Evolutionary conservation across 768 basidiomycete genomes (phyloP), one percentile per base, ranked within the genome.

Genomic region (Grammothele lineata): DNA sequence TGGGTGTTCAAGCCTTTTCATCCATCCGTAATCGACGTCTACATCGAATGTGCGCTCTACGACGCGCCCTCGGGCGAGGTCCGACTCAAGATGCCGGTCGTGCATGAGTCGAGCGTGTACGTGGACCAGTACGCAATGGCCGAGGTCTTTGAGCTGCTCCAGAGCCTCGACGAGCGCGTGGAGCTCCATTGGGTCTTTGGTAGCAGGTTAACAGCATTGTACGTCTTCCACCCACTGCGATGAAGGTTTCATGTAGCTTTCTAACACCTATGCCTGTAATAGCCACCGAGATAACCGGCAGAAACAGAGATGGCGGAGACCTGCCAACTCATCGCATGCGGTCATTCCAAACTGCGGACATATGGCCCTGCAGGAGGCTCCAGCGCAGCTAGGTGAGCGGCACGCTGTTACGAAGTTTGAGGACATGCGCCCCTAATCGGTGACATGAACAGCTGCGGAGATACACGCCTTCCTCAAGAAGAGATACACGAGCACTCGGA

Each of bases 1-100:
- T 74, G 81, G 0, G 92, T 91, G 72, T 93, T 91, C 62, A 55
- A 58, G 2, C 65, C 71, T 1, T 92, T 89, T 89, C 72, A 90
- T 58, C 77, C 80, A 0, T 73, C 70, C 0, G 80, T 77, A 4
- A 69, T 92, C 23, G 65, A 70, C 30, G 46, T 70, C 17, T 91
- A 89, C 58, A 65, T 87, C 45, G 73, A 83, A 23, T 72, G 78
- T 49, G 87, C 73, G 3, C 65, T 85, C 4, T 69, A 71, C 51
- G 57, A 59, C 8, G 59, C 65, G 54, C 32, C 66, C 50, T 40
- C 62, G 12, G 72, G 74, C 0, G 65, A 70, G 1, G 72, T 80
- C 9, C 70, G 61, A 36, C 75, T 92, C 34, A 90, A 88, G 63
- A 87, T 76, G 74, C 66, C 80, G 2, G 72, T 73, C 3, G 52